Conservation (phyloP, 495 filamentous ascomycete species). For the Arthonia radiata region DNA sequence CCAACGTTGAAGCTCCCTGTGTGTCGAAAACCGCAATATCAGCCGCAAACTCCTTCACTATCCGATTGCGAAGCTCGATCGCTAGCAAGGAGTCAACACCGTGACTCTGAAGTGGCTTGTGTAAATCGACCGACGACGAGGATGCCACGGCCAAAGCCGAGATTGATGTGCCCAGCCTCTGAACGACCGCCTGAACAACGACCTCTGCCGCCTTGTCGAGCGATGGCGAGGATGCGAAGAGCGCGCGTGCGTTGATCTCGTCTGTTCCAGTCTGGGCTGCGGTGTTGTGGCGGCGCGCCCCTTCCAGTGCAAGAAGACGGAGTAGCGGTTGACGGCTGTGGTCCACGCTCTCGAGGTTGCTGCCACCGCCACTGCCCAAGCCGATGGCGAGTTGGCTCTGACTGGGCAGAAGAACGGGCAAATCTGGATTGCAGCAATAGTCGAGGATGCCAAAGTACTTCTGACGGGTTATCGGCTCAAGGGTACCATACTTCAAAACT, state of each 20-base stretch:
- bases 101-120: conserved; percentile 8
- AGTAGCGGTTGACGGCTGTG: too few species aligned
- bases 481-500: too few species aligned
- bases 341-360: too few species aligned
- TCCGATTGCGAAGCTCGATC: conserved; percentile 15
- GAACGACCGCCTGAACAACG: neutral
- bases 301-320: conserved; percentile 4
- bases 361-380: too few species aligned
- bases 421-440: too few species aligned
- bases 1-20: too few species aligned
- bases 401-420: too few species aligned
- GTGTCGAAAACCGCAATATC: too few species aligned
- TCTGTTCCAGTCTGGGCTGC: conserved; percentile 1
- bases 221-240: conserved; percentile 7
- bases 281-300: conserved; percentile 1
- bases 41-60: conserved; percentile 5
- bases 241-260: conserved; percentile 1
- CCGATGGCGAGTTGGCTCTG: too few species aligned
- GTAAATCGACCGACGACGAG: conserved; percentile 4
- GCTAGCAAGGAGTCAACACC: conserved; percentile 16
- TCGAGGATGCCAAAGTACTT: conserved; percentile 5
- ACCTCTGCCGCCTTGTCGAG: neutral
- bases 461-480: conserved; percentile 3
- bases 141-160: conserved; percentile 10
- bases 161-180: conserved; percentile 1